These are phyloP conservation scores for Hippophae rhamnoides DNA, from an alignment of 306 rosid genomes.

Conservation along the genomic window DNA sequence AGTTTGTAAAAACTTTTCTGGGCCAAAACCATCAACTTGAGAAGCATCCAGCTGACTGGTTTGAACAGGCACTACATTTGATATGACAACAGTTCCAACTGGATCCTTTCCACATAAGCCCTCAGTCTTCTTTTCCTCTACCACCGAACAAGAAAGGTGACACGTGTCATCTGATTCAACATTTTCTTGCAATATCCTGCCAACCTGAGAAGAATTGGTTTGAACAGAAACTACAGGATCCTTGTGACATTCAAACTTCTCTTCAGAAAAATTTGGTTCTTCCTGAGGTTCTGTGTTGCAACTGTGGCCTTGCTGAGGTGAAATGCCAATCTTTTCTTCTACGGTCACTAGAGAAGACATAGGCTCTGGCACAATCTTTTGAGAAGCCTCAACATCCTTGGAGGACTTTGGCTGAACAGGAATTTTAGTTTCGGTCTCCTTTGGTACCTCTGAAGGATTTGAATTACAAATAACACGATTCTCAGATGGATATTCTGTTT, in stretches of 20 bases:
- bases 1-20: conserved; percentile 5
- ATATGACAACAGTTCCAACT: background rate
- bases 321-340: conserved; percentile 6
- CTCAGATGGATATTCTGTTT: background rate
- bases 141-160: conserved; percentile 5
- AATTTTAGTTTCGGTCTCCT: conserved; percentile 12
- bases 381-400: conserved; percentile 5
- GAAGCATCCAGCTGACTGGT: conserved; percentile 16
- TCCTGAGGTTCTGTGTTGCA: conserved; percentile 1
- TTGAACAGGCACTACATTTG: background rate
- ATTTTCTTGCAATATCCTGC: conserved; percentile 10
- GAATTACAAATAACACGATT: background rate
- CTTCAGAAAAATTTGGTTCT: conserved; percentile 6
- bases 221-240: conserved; percentile 9
- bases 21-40: background rate
- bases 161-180: background rate
- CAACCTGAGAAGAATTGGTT: conserved; percentile 8
- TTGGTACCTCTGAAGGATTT: background rate
- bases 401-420: background rate
- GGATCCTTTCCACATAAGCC: background rate
- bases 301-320: background rate
- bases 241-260: conserved; percentile 1
- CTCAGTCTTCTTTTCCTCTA: conserved; percentile 8
- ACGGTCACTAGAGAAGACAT: background rate
- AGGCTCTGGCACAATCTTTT: background rate